Evolutionary conservation across 371 early-diverging fungal species (phyloP).

Genomic region (Lichtheimia ornata): DNA sequence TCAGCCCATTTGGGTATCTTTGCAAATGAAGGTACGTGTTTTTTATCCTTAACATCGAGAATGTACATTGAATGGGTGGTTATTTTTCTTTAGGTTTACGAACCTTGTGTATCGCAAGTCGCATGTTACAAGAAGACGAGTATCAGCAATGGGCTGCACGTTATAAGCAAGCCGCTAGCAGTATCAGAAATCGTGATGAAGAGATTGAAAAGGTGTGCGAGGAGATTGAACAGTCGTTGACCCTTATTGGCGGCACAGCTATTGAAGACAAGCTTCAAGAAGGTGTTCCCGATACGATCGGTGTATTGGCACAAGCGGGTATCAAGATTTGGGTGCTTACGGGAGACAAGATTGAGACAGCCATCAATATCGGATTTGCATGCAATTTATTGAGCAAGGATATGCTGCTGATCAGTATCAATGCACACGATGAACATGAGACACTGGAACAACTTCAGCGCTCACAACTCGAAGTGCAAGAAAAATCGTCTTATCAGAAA

Average conservation of each 20-base stretch:
- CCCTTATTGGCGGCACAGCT: constrained; percentile 82
- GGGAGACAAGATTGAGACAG: constrained; percentile 99
- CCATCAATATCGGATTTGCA: constrained; percentile 94
- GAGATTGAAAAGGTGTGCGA: constrained; percentile 85
- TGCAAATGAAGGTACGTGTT: constrained; percentile 72
- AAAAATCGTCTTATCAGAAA: constrained; percentile 29
- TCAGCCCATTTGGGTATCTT: constrained; percentile 57
- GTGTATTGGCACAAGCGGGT: constrained; percentile 83
- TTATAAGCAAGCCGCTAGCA: constrained; percentile 79
- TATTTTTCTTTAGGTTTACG: constrained; percentile 68
- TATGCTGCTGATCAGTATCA: constrained; percentile 73
- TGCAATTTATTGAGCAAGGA: constrained; percentile 73
- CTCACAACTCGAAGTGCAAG: constrained; percentile 36
- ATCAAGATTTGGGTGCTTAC: constrained; percentile 98
- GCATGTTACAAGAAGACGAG: constrained; percentile 72
- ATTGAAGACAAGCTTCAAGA: constrained; percentile 94
- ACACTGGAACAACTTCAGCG: constrained; percentile 57
- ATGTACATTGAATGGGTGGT: neutral
- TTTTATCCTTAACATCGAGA: no score
- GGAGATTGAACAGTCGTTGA: constrained; percentile 72
- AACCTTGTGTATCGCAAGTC: constrained; percentile 86
- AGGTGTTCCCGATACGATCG: constrained; percentile 94
- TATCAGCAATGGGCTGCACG: constrained; percentile 79
- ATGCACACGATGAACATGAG: constrained; percentile 64
- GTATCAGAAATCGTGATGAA: constrained; percentile 79